phyloP scores from a whole-genome alignment of 352 stramenopile species.

The Phytophthora pseudosyringae region DNA sequence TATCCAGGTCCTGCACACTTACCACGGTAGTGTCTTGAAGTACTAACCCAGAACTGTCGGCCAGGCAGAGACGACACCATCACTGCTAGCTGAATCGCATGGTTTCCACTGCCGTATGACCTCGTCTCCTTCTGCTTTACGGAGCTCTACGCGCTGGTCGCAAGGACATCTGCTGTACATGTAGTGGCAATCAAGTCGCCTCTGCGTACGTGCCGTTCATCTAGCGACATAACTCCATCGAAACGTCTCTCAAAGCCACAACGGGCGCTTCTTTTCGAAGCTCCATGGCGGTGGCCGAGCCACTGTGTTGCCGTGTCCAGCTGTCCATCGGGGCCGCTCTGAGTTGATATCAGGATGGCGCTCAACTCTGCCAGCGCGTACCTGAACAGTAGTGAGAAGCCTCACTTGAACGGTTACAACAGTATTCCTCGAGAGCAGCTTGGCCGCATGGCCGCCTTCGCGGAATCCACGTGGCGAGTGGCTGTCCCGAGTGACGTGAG shows the following conservation, averaged over 20 bases:
- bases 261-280: not conserved
- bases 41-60: too few relatives aligned
- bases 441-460: conserved; percentile 21
- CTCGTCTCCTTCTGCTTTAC: not conserved
- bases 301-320: conserved; percentile 4
- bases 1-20: not conserved
- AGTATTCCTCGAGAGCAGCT: conserved; percentile 21
- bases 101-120: not conserved
- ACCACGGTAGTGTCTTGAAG: too few relatives aligned
- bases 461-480: conserved; percentile 18
- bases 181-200: conserved; percentile 4
- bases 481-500: conserved; percentile 19
- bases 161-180: conserved; percentile 4
- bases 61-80: too few relatives aligned
- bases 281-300: not conserved
- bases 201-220: not conserved
- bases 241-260: not conserved
- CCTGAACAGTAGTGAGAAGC: conserved; percentile 3
- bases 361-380: not conserved
- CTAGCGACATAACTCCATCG: not conserved
- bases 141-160: not conserved
- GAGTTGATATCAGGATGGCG: conserved; percentile 27
- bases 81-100: not conserved
- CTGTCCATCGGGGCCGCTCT: conserved; percentile 14
- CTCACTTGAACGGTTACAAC: not conserved